Base-by-base conservation (phyloP, 2,329 filamentous ascomycete species). In the Penicillium sp. region DNA sequence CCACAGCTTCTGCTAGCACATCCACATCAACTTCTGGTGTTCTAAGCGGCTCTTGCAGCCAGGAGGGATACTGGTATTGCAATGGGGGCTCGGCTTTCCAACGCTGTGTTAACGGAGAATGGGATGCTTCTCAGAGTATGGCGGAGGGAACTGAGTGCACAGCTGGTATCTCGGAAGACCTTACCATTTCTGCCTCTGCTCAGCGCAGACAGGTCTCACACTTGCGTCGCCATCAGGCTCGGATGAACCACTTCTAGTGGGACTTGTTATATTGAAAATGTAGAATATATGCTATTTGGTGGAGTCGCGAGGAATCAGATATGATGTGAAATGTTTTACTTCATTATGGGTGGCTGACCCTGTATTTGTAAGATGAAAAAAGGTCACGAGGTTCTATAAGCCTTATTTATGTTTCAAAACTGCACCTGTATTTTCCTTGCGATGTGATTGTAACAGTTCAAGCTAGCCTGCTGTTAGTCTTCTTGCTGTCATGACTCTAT, bases 11-110 rank as follows among this genome's bases (percentile, higher is more conserved):
- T 14, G 18, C 37, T 3, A 24, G 13, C 21, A 13, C 26, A 3
- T 33, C 42, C 9, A 44, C 42, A 5, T 14, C 24, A 8, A 26
- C 48, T 13, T 52, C 53, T 3, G 53, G 53, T 5, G 44, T 55
- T 3, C 33, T 55, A 3, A 60, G 55, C 21, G 58, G 58, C 13
- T 43, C 58, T 5, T 59, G 58, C 31, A 61, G 40, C 23, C 34
- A 62, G 10, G 59, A 58, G 13, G 54, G 39, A 42, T 58, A 52
- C 47, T 61, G 59, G 59, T 61, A 60, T 48, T 61, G 57, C 44
- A 51, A 61, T 74, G 1, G 67, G 66, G 14, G 64, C 18, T 45
- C 53, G 0, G 56, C 56, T 5, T 61, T 61, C 42, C 58, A 61
- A 47, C 58, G 58, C 13, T 61, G 58, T 10, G 58, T 57, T 5